A percentile compares a stretch with the other conserved stretches of the same genome.
These are phyloP conservation scores for Daedaleopsis sinensis DNA, from an alignment of 768 basidiomycete genomes.

Conservation along the genomic window DNA sequence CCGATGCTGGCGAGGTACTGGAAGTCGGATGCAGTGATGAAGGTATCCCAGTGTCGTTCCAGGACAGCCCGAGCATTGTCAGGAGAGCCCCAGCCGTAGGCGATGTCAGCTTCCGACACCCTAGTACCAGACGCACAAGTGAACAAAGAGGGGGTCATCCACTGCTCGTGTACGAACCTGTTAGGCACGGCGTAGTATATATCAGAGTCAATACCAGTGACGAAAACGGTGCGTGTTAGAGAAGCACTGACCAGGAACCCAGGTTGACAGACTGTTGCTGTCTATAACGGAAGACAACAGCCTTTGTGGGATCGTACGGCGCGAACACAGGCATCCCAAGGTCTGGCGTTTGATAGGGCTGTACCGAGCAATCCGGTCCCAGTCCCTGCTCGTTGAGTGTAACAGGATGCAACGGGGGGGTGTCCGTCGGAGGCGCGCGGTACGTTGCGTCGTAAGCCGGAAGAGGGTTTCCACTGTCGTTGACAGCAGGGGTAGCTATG, in stretches of 20 bases:
- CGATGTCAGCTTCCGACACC: conserved; percentile 66
- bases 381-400: conserved; percentile 3
- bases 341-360: conserved; percentile 25
- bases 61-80: conserved; percentile 50
- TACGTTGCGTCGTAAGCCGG: background rate
- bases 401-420: conserved; percentile 2
- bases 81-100: conserved; percentile 57
- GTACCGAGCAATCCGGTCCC: conserved; percentile 18
- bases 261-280: conserved; percentile 68
- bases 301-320: conserved; percentile 51
- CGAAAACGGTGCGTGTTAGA: background rate
- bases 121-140: conserved; percentile 53
- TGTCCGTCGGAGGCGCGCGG: background rate
- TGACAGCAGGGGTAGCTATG: conserved; percentile 15
- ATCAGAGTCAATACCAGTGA: background rate
- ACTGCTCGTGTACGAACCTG: conserved; percentile 75
- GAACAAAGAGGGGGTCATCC: conserved; percentile 76
- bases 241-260: conserved; percentile 53
- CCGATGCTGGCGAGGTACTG: conserved; percentile 58
- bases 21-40: conserved; percentile 69
- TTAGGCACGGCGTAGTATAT: background rate
- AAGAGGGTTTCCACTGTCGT: background rate
- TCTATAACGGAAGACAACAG: conserved; percentile 59
- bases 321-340: conserved; percentile 42
- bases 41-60: conserved; percentile 76